phyloP scores from a whole-genome alignment of 2,329 filamentous ascomycete species.

The Neonectria neomacrospora region DNA sequence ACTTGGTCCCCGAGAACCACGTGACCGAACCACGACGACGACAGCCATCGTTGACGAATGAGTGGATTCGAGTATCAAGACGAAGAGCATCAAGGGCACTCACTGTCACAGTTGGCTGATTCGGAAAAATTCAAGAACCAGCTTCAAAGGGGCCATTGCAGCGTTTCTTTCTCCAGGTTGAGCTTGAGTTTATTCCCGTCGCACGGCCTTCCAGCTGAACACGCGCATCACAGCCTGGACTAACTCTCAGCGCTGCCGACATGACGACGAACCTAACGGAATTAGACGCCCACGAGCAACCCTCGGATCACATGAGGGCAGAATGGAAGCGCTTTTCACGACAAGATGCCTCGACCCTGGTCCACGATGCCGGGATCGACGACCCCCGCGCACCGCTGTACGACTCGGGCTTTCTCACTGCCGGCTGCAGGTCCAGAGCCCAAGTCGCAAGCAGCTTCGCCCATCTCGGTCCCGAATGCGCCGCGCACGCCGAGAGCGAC shows the following conservation, averaged over 20 bases:
- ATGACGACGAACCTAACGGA: constrained; percentile 49
- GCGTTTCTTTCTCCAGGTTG: no score
- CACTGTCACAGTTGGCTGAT: not conserved
- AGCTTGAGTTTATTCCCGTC: not conserved
- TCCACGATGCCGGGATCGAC: constrained; percentile 66
- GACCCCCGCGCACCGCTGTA: constrained; percentile 56
- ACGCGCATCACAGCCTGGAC: not conserved
- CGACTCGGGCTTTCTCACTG: constrained; percentile 57
- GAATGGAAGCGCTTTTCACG: constrained; percentile 81
- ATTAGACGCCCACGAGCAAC: constrained; percentile 81
- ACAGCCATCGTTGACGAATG: constrained; percentile 11
- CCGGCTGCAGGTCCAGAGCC: constrained; percentile 55
- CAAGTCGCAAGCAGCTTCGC: constrained; percentile 58
- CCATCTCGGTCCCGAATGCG: constrained; percentile 51
- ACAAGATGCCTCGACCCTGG: constrained; percentile 63
- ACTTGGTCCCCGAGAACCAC: constrained; percentile 8
- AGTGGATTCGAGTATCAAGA: constrained; percentile 21
- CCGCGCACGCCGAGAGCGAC: constrained; percentile 50
- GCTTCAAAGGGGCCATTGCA: no score
- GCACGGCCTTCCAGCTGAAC: not conserved
- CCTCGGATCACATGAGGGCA: constrained; percentile 74
- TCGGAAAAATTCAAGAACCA: not conserved
- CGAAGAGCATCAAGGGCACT: constrained; percentile 2
- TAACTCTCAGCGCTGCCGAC: constrained; percentile 3
- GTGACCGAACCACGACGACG: constrained; percentile 20